phyloP scores from a whole-genome alignment of 2,329 filamentous ascomycete genomes.

The Cladophialophora yegresii region DNA sequence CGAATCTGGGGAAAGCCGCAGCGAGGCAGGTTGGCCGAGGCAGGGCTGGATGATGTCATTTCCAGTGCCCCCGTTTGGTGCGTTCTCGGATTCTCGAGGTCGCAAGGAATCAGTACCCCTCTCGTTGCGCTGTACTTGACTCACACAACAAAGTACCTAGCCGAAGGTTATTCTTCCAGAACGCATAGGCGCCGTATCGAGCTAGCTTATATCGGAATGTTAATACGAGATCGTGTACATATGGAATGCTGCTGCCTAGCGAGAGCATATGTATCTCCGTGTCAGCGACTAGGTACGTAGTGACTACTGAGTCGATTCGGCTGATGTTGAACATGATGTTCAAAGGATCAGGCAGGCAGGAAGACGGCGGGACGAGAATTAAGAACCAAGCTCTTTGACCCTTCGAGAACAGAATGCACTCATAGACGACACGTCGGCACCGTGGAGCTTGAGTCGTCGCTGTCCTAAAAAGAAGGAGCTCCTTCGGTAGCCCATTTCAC shows the following conservation, averaged over 20 bases:
- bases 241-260: constrained; percentile 10
- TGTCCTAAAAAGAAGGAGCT: constrained; percentile 20
- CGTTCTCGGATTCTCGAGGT: background rate
- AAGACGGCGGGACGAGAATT: background rate
- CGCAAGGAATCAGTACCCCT: background rate
- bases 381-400: background rate
- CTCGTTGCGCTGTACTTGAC: background rate
- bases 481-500: constrained; percentile 24
- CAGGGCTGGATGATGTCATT: background rate
- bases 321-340: background rate
- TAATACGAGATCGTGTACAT: background rate
- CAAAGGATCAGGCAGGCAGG: background rate
- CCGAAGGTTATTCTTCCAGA: too few species aligned
- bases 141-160: too few species aligned
- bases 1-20: constrained; percentile 16
- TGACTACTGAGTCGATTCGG: background rate
- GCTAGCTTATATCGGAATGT: background rate
- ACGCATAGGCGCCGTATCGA: too few species aligned
- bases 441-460: constrained; percentile 49
- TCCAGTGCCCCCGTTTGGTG: too few species aligned
- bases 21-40: background rate
- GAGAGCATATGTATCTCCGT: background rate
- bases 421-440: constrained; percentile 42
- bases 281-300: background rate
- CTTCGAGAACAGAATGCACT: background rate